phyloP scores from a whole-genome alignment of 345 rosid genomes.

The Aquilaria malaccensis region DNA sequence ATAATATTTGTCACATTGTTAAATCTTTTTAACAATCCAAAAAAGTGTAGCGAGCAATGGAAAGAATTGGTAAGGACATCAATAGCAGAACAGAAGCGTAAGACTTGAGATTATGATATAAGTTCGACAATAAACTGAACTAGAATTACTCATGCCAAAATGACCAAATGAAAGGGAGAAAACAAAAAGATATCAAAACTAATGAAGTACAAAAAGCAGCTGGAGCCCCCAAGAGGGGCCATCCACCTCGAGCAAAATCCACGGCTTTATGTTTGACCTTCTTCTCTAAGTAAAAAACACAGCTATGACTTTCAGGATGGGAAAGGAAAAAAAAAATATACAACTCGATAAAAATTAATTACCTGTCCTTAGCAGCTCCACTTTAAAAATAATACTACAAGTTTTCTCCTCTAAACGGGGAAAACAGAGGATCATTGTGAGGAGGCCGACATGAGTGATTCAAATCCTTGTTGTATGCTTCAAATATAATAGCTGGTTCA shows the following conservation, averaged over 20 bases:
- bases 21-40: too few relatives aligned
- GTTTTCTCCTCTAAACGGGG: conserved; percentile 20
- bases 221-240: conserved; percentile 18
- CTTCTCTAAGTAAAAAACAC: conserved; percentile 27
- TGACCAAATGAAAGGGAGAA: too few relatives aligned
- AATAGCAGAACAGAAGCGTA: too few relatives aligned
- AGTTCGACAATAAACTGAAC: too few relatives aligned
- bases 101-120: too few relatives aligned
- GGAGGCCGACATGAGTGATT: not conserved
- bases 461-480: not conserved
- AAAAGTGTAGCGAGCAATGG: too few relatives aligned
- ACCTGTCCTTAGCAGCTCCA: conserved; percentile 24
- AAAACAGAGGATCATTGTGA: conserved; percentile 9
- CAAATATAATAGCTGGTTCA: not conserved
- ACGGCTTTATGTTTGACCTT: conserved; percentile 18
- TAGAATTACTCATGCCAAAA: too few relatives aligned
- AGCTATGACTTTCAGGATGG: conserved; percentile 15
- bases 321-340: conserved; percentile 19
- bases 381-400: conserved; percentile 28
- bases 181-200: conserved; percentile 5
- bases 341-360: conserved; percentile 21
- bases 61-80: too few relatives aligned
- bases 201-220: conserved; percentile 29
- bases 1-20: too few relatives aligned
- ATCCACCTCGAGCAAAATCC: conserved; percentile 28